Percentiles rank a stretch among this genome's conserved stretches.
Conservation (phyloP, 2,329 filamentous ascomycete species). For the Diaporthe sp. region DNA sequence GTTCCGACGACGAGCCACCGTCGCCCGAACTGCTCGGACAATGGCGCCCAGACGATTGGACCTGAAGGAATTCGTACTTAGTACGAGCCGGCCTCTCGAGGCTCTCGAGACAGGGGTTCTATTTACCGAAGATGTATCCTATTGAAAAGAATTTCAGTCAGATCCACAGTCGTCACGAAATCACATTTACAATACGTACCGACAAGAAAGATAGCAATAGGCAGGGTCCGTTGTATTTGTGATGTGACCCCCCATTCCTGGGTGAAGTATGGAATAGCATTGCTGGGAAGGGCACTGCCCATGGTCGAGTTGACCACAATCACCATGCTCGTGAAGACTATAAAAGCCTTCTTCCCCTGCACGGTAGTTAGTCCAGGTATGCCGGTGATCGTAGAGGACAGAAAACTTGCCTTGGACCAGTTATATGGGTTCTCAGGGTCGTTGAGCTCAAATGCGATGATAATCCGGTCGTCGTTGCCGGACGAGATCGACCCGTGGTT, state of each 20-base stretch:
- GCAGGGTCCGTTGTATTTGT: constrained; percentile 61
- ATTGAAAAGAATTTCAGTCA: not conserved
- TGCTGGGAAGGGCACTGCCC: constrained; percentile 73
- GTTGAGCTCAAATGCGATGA: constrained; percentile 60
- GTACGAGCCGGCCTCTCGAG: not conserved
- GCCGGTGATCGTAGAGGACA: not conserved
- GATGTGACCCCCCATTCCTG: constrained; percentile 68
- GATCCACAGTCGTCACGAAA: not conserved
- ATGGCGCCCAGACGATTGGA: constrained; percentile 72
- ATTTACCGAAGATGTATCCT: constrained; percentile 69
- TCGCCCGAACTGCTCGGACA: constrained; percentile 75
- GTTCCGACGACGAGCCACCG: constrained; percentile 59
- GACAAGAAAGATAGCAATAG: constrained; percentile 73
- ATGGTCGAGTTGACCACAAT: constrained; percentile 78
- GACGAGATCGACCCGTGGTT: constrained; percentile 48
- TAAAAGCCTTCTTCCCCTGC: constrained; percentile 66
- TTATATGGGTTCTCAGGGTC: constrained; percentile 68
- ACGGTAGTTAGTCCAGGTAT: constrained; percentile 30
- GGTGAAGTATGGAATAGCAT: constrained; percentile 70
- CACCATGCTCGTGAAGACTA: constrained; percentile 68
- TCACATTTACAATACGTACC: constrained; percentile 46
- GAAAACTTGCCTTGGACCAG: constrained; percentile 55
- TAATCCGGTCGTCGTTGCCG: constrained; percentile 44
- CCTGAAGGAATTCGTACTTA: constrained; percentile 42
- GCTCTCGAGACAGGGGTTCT: constrained; percentile 37